phyloP scores from a whole-genome alignment of 371 early-diverging fungal genomes.

The Mortierella sp. region DNA sequence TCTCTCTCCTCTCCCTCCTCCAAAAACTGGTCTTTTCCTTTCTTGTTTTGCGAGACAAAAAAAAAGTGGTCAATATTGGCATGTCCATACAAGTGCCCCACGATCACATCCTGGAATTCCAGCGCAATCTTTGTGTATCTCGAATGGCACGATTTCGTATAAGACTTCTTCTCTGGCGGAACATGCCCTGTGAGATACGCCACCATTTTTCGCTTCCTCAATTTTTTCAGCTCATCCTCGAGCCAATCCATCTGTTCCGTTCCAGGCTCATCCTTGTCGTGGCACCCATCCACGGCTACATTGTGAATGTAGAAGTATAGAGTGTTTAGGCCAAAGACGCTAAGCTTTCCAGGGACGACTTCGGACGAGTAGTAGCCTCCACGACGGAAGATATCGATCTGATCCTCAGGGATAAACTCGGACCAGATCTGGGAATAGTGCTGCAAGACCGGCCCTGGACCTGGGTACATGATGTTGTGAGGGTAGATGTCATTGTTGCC shows the following conservation, averaged over 20 bases:
- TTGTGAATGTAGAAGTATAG: conserved; percentile 80
- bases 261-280: conserved; percentile 66
- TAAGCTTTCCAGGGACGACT: conserved; percentile 61
- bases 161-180: conserved; percentile 75
- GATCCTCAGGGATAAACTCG: conserved; percentile 67
- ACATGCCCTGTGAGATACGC: conserved; percentile 84
- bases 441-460: conserved; percentile 61
- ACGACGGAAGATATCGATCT: conserved; percentile 65
- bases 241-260: conserved; percentile 79
- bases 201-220: conserved; percentile 46
- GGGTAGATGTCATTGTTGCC: conserved; percentile 90
- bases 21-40: neutral
- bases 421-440: conserved; percentile 70
- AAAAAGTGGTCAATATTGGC: conserved; percentile 84
- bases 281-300: conserved; percentile 75
- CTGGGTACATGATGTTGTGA: conserved; percentile 72
- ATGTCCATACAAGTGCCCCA: conserved; percentile 85
- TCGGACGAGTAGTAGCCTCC: conserved; percentile 79
- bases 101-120: conserved; percentile 70
- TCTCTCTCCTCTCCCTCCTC: neutral
- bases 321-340: conserved; percentile 77
- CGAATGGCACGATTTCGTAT: conserved; percentile 70
- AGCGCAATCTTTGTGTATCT: conserved; percentile 72
- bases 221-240: conserved; percentile 61
- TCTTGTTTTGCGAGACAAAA: conserved; percentile 38